These are phyloP conservation scores for Pyrenophora tritici-repentis DNA, from an alignment of 2,329 filamentous ascomycete species.

Conservation along the genomic window DNA sequence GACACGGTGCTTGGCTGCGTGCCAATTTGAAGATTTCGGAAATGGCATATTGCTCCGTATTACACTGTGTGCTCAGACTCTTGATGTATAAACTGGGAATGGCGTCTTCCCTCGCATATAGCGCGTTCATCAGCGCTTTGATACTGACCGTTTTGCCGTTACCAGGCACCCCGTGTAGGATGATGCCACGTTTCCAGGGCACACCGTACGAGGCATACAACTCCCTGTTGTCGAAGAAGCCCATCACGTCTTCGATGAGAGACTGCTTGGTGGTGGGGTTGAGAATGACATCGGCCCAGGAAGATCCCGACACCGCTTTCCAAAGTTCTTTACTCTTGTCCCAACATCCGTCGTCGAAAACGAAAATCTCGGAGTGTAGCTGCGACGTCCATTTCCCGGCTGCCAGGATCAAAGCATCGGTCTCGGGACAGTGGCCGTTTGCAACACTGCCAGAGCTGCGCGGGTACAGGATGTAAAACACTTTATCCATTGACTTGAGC, in stretches of 20 bases:
- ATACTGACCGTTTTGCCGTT: slow-evolving; percentile 73
- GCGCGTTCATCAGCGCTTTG: slow-evolving; percentile 70
- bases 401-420: slow-evolving; percentile 60
- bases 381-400: slow-evolving; percentile 61
- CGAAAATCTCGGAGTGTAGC: slow-evolving; percentile 67
- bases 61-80: slow-evolving; percentile 50
- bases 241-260: slow-evolving; percentile 66
- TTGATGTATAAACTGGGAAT: slow-evolving; percentile 64
- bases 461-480: slow-evolving; percentile 30
- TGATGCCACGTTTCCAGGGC: slow-evolving; percentile 73
- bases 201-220: slow-evolving; percentile 66
- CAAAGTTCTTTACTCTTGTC: slow-evolving; percentile 66
- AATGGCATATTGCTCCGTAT: slow-evolving; percentile 58
- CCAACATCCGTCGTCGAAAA: slow-evolving; percentile 69
- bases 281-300: slow-evolving; percentile 71
- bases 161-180: slow-evolving; percentile 68
- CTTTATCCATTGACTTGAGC: slow-evolving; percentile 27
- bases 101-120: slow-evolving; percentile 54
- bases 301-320: slow-evolving; percentile 51
- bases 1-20: slow-evolving; percentile 66
- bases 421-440: slow-evolving; percentile 23
- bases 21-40: slow-evolving; percentile 55
- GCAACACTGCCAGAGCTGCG: slow-evolving; percentile 12
- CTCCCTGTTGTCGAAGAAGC: slow-evolving; percentile 65
- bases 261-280: slow-evolving; percentile 67